Evolutionary conservation across 495 filamentous ascomycete genomes (phyloP).

Genomic region (Cercophora newfieldiana): DNA sequence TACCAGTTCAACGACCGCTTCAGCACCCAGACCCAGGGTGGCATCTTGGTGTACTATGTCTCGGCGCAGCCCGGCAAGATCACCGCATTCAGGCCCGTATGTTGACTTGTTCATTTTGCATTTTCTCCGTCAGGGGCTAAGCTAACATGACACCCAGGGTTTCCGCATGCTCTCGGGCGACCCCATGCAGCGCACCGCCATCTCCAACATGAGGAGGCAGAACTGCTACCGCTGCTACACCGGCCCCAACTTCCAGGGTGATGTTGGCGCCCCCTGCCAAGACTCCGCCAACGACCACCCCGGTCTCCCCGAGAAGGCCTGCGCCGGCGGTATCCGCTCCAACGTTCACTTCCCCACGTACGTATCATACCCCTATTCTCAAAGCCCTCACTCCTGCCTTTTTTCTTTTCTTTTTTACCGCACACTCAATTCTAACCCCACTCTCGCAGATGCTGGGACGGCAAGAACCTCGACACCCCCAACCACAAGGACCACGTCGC

Average conservation of each 20-base stretch:
- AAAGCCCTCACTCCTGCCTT: neutral
- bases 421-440: too few species aligned
- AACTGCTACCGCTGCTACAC: conserved; percentile 54
- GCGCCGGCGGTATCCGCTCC: conserved; percentile 50
- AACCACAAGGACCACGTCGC: conserved; percentile 55
- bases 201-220: conserved; percentile 41
- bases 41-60: conserved; percentile 56
- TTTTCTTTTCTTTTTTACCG: neutral
- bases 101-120: conserved; percentile 14
- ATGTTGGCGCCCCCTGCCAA: conserved; percentile 44
- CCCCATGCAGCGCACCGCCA: conserved; percentile 41
- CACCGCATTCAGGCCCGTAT: conserved; percentile 54
- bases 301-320: conserved; percentile 41
- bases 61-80: conserved; percentile 51
- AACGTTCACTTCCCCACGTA: conserved; percentile 53
- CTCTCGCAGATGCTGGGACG: conserved; percentile 51
- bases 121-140: neutral
- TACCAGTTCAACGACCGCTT: conserved; percentile 50
- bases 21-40: conserved; percentile 49
- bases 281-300: conserved; percentile 42
- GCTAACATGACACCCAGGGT: conserved; percentile 34
- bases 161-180: conserved; percentile 58
- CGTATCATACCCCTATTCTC: neutral
- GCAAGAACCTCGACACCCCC: conserved; percentile 53
- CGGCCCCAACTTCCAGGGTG: conserved; percentile 50